These are phyloP conservation scores for Fusarium praegraminearum DNA, from an alignment of 2,329 filamentous ascomycete genomes.

Conservation along the genomic window DNA sequence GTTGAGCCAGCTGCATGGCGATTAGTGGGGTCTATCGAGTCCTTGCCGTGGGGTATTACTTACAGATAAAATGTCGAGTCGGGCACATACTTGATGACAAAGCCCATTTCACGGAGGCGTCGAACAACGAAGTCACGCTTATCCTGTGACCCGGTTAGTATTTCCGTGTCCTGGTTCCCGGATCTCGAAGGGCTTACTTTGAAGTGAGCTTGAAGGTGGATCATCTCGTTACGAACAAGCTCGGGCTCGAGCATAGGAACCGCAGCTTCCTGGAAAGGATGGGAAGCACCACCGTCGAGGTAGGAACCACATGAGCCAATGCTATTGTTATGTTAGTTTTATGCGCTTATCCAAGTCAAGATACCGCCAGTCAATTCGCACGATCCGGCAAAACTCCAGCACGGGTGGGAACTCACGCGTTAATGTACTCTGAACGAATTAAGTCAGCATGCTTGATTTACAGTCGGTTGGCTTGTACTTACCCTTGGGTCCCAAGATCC, in stretches of 20 bases:
- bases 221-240: constrained; percentile 87
- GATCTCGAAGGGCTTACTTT: constrained; percentile 47
- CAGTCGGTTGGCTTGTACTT: constrained; percentile 28
- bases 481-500: constrained; percentile 91
- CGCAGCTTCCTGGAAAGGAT: constrained; percentile 94
- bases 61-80: constrained; percentile 96
- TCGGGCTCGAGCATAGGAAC: constrained; percentile 91
- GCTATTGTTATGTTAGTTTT: constrained; percentile 50
- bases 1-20: constrained; percentile 62
- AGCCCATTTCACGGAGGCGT: constrained; percentile 86
- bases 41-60: constrained; percentile 28
- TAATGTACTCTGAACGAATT: constrained; percentile 77
- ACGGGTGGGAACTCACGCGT: constrained; percentile 66
- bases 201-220: constrained; percentile 90
- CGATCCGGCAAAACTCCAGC: too few species aligned
- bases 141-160: constrained; percentile 57
- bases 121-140: constrained; percentile 93
- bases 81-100: constrained; percentile 84
- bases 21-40: not conserved
- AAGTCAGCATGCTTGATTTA: constrained; percentile 17
- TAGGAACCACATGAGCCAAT: constrained; percentile 94
- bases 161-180: too few species aligned
- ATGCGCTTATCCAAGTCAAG: not conserved
- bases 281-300: constrained; percentile 93
- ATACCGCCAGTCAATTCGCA: too few species aligned